Evolutionary conservation across 2,329 filamentous ascomycete genomes (phyloP), one percentile per base, ranked within the genome.

Genomic region (Teratosphaeria pseudoeucalypti): DNA sequence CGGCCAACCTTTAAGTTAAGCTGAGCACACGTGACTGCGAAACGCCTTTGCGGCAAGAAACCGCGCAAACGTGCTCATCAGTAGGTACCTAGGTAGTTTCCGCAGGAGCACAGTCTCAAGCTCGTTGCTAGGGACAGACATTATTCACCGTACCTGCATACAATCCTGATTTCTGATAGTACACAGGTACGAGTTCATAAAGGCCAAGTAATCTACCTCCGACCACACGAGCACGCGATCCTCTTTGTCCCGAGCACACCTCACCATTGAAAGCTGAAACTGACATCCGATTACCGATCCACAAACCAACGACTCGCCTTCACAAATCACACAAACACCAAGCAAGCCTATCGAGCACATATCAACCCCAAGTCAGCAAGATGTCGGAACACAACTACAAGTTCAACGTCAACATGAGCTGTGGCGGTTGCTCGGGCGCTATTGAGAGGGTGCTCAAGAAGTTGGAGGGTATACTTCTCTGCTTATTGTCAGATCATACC

Each of bases 331-430:
- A 32, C 16, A 19, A 23, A 32, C 29, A 32, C 4, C 29, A 32
- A 32, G 23, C 29, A 32, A 32, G 3, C 29, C 2, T 32, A 32
- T 7, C 7, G 5, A 6, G 29, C 29, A 32, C 29, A 32, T 32
- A 32, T 32, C 29, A 32, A 23, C 23, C 23, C 52, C 53, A 53
- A 23, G 49, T 53, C 29, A 27, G 29, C 27, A 58, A 55, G 34
- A 91, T 92, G 88, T 78, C 85, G 61, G 85, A 87, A 68, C 90
- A 96, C 81, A 89, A 85, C 67, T 97, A 97, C 87, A 90, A 94
- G 76, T 97, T 97, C 82, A 86, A 92, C 77, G 85, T 97, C 75
- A 82, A 80, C 76, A 99, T 99, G 94, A 88, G 81, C 81, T 99
- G 94, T 79, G 85, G 89, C 73, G 94, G 94, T 75, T 99, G 94